These are phyloP conservation scores for Dioszegia hungarica DNA, from an alignment of 768 basidiomycete genomes.

Conservation along the genomic window DNA sequence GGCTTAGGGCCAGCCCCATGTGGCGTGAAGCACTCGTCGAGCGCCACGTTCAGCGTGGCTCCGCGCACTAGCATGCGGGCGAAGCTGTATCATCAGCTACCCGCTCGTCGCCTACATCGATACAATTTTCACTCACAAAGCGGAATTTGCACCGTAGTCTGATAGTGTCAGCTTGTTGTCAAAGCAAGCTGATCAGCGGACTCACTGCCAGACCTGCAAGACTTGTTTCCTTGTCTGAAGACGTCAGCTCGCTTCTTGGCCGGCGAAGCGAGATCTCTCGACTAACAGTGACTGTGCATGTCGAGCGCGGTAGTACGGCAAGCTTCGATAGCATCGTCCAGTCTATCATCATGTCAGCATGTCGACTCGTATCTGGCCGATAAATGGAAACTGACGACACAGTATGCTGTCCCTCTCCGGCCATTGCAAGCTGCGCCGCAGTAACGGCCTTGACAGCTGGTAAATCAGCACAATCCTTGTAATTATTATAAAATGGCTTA, in stretches of 20 bases:
- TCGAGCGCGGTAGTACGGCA: conserved; percentile 75
- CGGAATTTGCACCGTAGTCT: conserved; percentile 40
- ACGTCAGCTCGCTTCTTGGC: not conserved
- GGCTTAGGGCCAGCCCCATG: no score
- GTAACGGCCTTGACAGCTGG: conserved; percentile 4
- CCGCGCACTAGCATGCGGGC: conserved; percentile 23
- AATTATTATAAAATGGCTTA: conserved; percentile 20
- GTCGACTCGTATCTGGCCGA: not conserved
- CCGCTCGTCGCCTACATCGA: no score
- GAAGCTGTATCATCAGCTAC: conserved; percentile 17
- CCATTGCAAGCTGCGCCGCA: conserved; percentile 90
- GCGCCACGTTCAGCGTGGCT: no score
- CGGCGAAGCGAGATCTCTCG: no score
- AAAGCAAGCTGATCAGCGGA: not conserved
- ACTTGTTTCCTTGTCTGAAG: conserved; percentile 78
- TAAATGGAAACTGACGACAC: conserved; percentile 23
- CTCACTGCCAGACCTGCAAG: conserved; percentile 59
- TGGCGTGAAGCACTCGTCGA: no score
- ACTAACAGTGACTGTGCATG: conserved; percentile 33
- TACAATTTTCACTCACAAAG: conserved; percentile 19
- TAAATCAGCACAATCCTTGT: conserved; percentile 7
- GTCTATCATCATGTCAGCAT: conserved; percentile 21
- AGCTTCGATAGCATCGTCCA: conserved; percentile 93
- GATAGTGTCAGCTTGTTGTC: not conserved
- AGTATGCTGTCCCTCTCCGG: conserved; percentile 69